Evolutionary conservation across 345 rosid genomes (phyloP), one percentile per base, ranked within the genome.

Genomic region (Mangifera indica): DNA sequence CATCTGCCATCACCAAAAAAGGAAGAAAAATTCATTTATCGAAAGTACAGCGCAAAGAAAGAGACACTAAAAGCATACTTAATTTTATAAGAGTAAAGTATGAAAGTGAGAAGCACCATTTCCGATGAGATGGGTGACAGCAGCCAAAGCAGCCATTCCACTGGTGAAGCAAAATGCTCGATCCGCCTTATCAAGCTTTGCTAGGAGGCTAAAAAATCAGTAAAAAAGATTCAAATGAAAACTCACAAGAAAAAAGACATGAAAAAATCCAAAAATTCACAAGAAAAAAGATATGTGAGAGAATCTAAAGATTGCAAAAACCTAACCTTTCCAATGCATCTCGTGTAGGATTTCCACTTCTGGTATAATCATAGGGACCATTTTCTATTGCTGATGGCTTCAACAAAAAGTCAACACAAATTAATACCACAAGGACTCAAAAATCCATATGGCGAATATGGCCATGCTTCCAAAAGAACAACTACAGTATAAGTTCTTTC

Each of bases 301-400:
- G 42, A 37, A 48, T 53, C 15, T 18, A 2, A 74, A 26, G 7
- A 67, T 66, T 24, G 56, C 51, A 48, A 60, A 76, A 55, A 52
- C 17, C 53, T 40, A 7, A 91, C 97, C 93, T 89, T 85, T 95
- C 97, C 70, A 95, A 80, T 48, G 83, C 89, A 86, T 87, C 93
- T 78, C 98, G 75, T 3, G 97, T 95, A 69, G 98, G 98, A 81
- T 95, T 95, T 59, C 99, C 99, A 85, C 99, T 92, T 85, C 98
- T 89, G 54, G 99, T 92, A 80, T 95, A 92, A 80, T 92, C 98
- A 78, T 91, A 95, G 5, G 93, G 89, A 40, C 98, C 98, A 79
- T 89, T 85, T 69, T 86, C 90, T 0, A 68, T 76, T 10, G 97
- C 98, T 25, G 96, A 92, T 69, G 93, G 90, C 97, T 95, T 74